Conservation (phyloP, 306 rosid genomes). For the Vigna trinervia region DNA sequence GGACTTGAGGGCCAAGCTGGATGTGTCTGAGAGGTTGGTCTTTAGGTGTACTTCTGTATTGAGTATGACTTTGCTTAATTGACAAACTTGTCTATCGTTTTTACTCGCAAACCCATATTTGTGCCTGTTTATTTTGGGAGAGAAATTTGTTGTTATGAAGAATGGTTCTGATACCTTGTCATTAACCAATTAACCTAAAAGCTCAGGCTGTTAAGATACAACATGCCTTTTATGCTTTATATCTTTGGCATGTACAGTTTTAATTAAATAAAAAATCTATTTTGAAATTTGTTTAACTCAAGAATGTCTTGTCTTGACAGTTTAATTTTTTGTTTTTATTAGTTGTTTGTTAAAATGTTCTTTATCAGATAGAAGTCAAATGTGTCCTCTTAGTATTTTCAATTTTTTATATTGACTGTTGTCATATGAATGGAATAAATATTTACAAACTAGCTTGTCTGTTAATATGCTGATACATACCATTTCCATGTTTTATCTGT, state of each 20-base stretch:
- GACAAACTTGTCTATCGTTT: constrained; percentile 28
- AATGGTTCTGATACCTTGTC: constrained; percentile 14
- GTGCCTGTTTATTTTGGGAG: constrained; percentile 36
- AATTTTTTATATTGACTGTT: not conserved
- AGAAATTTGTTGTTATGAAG: constrained; percentile 19
- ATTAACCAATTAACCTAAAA: constrained; percentile 1
- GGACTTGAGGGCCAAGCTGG: constrained; percentile 72
- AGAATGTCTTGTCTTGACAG: constrained; percentile 25
- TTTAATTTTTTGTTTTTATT: constrained; percentile 4
- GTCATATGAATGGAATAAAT: constrained; percentile 30
- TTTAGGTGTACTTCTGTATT: constrained; percentile 24
- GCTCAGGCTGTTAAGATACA: not conserved
- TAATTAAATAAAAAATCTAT: constrained; percentile 1
- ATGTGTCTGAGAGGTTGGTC: constrained; percentile 80
- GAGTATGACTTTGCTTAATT: constrained; percentile 32
- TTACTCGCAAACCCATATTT: constrained; percentile 15
- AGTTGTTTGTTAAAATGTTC: constrained; percentile 3
- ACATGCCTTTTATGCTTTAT: not conserved
- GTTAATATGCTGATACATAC: constrained; percentile 31
- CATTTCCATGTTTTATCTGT: constrained; percentile 25
- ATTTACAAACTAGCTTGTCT: constrained; percentile 30
- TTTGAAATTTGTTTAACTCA: constrained; percentile 20
- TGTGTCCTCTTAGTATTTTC: not conserved
- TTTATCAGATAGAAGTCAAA: not conserved
- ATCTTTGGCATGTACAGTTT: not conserved